Conservation (phyloP, 441 rosid genomes). For the Brassica hybrid region DNA sequence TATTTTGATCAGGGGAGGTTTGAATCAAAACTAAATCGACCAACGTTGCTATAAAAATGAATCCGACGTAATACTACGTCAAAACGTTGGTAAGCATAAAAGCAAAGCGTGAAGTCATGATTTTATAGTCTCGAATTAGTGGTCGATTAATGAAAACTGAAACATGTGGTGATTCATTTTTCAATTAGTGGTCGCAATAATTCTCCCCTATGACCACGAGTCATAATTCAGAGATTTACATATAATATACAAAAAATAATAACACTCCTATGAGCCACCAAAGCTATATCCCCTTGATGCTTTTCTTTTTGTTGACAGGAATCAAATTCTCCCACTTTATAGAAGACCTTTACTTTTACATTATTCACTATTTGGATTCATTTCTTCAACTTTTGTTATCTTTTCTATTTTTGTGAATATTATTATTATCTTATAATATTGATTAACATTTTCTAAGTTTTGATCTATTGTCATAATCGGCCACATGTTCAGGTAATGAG, state of each 20-base stretch:
- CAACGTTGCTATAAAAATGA: neutral
- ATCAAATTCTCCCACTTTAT: slow-evolving; percentile 39
- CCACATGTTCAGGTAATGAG: too few relatives aligned
- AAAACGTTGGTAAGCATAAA: slow-evolving; percentile 19
- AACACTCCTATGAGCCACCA: slow-evolving; percentile 30
- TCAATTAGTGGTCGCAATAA: slow-evolving; percentile 41
- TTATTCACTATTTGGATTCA: slow-evolving; percentile 8
- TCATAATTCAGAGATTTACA: slow-evolving; percentile 32
- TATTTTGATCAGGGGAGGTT: neutral
- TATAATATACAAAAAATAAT: neutral
- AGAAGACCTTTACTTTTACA: slow-evolving; percentile 5
- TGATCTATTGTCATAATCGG: slow-evolving; percentile 1
- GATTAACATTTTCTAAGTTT: neutral
- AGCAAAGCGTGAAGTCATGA: slow-evolving; percentile 21
- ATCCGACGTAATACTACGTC: slow-evolving; percentile 23
- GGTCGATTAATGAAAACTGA: slow-evolving; percentile 29
- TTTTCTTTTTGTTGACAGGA: slow-evolving; percentile 38
- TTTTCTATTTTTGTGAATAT: too few relatives aligned
- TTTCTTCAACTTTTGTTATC: neutral
- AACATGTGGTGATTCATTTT: slow-evolving; percentile 13
- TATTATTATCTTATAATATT: neutral
- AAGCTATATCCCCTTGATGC: slow-evolving; percentile 36
- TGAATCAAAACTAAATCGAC: neutral
- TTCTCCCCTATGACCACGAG: slow-evolving; percentile 30
- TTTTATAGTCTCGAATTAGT: slow-evolving; percentile 5